A percentile compares a stretch with the other conserved stretches of the same genome.
Evolutionary conservation across 2,329 filamentous ascomycete genomes (phyloP).

Genomic region (Pseudopyricularia cyperi): DNA sequence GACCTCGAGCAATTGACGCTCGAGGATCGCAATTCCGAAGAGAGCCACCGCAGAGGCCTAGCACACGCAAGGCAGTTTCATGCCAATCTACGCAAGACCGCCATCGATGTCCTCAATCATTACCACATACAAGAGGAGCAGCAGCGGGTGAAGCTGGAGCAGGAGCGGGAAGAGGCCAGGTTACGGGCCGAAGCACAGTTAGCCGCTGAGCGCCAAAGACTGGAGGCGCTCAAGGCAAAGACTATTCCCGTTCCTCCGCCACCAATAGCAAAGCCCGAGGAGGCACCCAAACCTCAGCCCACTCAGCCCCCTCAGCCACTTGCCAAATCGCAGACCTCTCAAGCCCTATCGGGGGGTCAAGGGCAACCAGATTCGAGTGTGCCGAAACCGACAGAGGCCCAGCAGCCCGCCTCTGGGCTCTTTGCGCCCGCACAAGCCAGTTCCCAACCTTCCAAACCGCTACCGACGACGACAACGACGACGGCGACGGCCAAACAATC

Average conservation of each 20-base stretch:
- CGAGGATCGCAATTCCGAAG: slow-evolving; percentile 18
- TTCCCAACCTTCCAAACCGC: neutral
- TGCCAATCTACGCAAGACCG: slow-evolving; percentile 11
- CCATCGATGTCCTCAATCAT: slow-evolving; percentile 10
- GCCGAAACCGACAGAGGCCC: neutral
- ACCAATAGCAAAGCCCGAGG: slow-evolving; percentile 5
- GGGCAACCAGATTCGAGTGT: neutral
- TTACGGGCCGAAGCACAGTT: slow-evolving; percentile 12
- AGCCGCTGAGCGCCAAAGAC: slow-evolving; percentile 10
- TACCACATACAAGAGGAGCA: slow-evolving; percentile 13
- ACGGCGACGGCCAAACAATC: too few relatives aligned
- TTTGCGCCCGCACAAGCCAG: neutral
- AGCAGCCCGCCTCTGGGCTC: neutral
- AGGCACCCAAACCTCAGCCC: neutral
- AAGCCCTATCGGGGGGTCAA: neutral
- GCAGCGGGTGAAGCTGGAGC: slow-evolving; percentile 10
- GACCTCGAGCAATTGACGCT: slow-evolving; percentile 11
- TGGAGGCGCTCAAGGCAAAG: slow-evolving; percentile 18
- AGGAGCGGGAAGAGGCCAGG: slow-evolving; percentile 16
- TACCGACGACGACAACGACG: neutral
- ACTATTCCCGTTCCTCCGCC: slow-evolving; percentile 13
- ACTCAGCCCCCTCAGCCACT: neutral
- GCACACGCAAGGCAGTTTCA: slow-evolving; percentile 16
- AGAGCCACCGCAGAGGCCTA: slow-evolving; percentile 15
- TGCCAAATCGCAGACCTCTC: neutral